Base-by-base conservation (phyloP, 805 yeast species). In the Candida tibetensis region DNA sequence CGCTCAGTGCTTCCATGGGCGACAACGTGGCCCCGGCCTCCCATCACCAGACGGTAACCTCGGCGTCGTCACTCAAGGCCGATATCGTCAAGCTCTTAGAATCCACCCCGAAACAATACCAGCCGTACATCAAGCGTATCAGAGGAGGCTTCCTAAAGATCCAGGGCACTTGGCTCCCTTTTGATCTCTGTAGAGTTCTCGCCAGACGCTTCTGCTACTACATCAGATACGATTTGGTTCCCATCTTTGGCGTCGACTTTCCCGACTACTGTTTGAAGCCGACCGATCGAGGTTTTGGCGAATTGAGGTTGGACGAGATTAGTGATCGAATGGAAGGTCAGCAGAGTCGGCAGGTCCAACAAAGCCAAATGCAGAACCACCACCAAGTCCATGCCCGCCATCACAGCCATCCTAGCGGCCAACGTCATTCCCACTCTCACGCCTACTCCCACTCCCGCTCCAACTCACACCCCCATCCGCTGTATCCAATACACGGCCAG, bases 81-180 rank as follows among this genome's bases (percentile, higher is more conserved):
- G 93, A 85, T 55, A 83, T 85, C 30, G 85, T 82, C 38, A 81
- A 80, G 58, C 64, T 85, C 30, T 64, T 85, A 22, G 88, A 83
- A 52, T 64, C 74, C 4, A 71, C 78, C 3, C 90, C 90, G 2
- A 57, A 52, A 37, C 79, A 79, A 49, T 67, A 80, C 37, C 86
- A 77, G 47, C 76, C 72, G 13, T 74, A 71, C 29, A 72, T 83
- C 38, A 78, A 78, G 50, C 74, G 96, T 35, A 87, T 89, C 12
- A 69, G 96, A 39, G 97, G 97, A 32, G 97, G 96, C 2, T 87
- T 79, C 52, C 72, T 89, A 47, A 88, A 88, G 66, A 87, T 90
- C 47, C 97, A 89, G 64, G 97, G 97, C 3, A 87, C 96, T 6
- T 90, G 96, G 96, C 63, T 88, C 28, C 91, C 95, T 2, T 82